Evolutionary conservation across 2,329 filamentous ascomycete species (phyloP).

Genomic region (Trichothecium sympodiale): DNA sequence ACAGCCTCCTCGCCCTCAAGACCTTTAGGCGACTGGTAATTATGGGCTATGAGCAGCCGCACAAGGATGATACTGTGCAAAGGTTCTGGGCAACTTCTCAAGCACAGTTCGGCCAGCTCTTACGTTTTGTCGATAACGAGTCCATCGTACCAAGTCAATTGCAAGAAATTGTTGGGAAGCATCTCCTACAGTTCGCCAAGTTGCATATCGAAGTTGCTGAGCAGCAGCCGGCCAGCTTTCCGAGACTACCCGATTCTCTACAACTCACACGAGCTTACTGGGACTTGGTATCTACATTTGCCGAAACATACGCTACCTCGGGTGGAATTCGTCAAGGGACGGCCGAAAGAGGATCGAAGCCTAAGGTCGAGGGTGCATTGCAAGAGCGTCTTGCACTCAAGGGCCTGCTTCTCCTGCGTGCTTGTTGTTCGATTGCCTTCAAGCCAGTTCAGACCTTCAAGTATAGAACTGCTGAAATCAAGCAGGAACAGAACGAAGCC

Average conservation of each 20-base stretch:
- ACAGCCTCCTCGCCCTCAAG: slow-evolving; percentile 70
- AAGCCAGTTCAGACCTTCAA: slow-evolving; percentile 73
- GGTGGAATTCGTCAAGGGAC: slow-evolving; percentile 39
- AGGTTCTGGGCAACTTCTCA: slow-evolving; percentile 74
- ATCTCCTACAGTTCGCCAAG: slow-evolving; percentile 83
- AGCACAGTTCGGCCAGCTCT: slow-evolving; percentile 65
- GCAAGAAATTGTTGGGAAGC: slow-evolving; percentile 63
- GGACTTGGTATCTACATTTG: slow-evolving; percentile 67
- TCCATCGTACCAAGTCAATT: slow-evolving; percentile 41
- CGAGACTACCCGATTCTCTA: slow-evolving; percentile 68
- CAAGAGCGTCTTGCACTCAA: slow-evolving; percentile 74
- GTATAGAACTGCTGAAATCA: slow-evolving; percentile 63
- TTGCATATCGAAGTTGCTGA: slow-evolving; percentile 80
- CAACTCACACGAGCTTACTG: slow-evolving; percentile 75
- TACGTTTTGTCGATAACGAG: slow-evolving; percentile 47
- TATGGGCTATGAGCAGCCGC: slow-evolving; percentile 73
- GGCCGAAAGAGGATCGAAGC: slow-evolving; percentile 20
- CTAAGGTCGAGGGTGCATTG: slow-evolving; percentile 49
- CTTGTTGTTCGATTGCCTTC: slow-evolving; percentile 78
- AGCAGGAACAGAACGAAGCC: slow-evolving; percentile 64
- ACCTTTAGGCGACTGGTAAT: slow-evolving; percentile 69
- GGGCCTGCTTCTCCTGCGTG: slow-evolving; percentile 69
- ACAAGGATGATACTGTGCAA: slow-evolving; percentile 63
- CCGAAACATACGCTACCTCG: slow-evolving; percentile 58
- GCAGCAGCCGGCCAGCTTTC: slow-evolving; percentile 71